phyloP scores from a whole-genome alignment of 768 basidiomycete genomes.

The Tylopilus sp. region DNA sequence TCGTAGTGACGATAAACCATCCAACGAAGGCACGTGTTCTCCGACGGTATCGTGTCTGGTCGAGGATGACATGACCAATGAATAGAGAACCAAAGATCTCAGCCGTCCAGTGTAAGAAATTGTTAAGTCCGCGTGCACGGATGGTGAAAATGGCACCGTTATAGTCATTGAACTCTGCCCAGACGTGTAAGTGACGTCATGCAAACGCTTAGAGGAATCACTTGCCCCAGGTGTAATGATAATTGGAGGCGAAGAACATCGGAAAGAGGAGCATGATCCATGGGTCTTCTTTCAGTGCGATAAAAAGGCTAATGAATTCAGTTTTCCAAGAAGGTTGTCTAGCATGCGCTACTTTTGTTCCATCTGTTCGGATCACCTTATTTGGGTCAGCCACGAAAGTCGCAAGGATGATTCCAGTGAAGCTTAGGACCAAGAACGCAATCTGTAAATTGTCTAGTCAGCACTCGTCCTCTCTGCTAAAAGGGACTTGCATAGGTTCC shows the following conservation, averaged over 20 bases:
- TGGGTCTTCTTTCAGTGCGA: constrained; percentile 67
- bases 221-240: constrained; percentile 81
- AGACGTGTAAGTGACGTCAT: too few species aligned
- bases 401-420: constrained; percentile 65
- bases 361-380: constrained; percentile 73
- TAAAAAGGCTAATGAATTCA: constrained; percentile 65
- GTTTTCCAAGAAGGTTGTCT: constrained; percentile 74
- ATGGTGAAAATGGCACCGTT: too few species aligned
- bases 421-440: constrained; percentile 68
- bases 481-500: constrained; percentile 73
- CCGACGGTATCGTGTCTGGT: too few species aligned
- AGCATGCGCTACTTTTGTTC: constrained; percentile 57
- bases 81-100: too few species aligned
- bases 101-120: too few species aligned
- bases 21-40: too few species aligned
- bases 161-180: too few species aligned
- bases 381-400: constrained; percentile 66
- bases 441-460: constrained; percentile 40
- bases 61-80: too few species aligned
- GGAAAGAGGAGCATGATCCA: constrained; percentile 76
- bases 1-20: too few species aligned
- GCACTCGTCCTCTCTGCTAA: neutral
- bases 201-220: too few species aligned
- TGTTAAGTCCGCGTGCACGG: too few species aligned
- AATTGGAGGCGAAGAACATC: constrained; percentile 82